Conservation (phyloP, 2,329 filamentous ascomycete species). For the Xylariomycetidae sp. region DNA sequence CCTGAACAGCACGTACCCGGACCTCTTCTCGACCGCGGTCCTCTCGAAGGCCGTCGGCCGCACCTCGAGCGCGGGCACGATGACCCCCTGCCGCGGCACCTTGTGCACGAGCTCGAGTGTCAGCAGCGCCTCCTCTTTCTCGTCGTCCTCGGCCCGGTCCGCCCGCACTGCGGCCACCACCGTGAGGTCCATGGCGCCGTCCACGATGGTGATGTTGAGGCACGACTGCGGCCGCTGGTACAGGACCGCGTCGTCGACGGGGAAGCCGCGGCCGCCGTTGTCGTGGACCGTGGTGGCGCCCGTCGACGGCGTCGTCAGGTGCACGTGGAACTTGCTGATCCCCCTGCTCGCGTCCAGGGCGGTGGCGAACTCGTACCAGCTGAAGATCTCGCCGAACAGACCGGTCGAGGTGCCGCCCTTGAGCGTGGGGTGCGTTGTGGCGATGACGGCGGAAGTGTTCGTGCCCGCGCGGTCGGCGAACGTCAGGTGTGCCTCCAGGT, state of each 20-base stretch:
- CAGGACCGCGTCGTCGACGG: slow-evolving; percentile 17
- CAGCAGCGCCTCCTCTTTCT: too few relatives aligned
- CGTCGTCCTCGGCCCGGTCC: background rate
- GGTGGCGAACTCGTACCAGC: slow-evolving; percentile 26
- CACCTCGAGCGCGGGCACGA: background rate
- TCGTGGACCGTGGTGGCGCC: slow-evolving; percentile 17
- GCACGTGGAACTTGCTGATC: slow-evolving; percentile 28
- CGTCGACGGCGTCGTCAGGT: slow-evolving; percentile 19
- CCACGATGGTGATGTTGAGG: background rate
- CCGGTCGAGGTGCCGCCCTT: slow-evolving; percentile 19
- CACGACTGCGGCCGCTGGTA: background rate
- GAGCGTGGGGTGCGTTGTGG: slow-evolving; percentile 4
- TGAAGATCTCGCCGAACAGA: slow-evolving; percentile 21
- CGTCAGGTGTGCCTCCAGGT: slow-evolving; percentile 17
- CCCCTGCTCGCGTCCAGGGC: slow-evolving; percentile 18
- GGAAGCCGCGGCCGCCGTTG: slow-evolving; percentile 25
- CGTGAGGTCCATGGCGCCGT: background rate
- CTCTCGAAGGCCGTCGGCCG: background rate
- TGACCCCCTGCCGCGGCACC: background rate
- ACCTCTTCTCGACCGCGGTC: background rate
- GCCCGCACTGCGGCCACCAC: background rate
- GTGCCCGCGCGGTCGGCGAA: slow-evolving; percentile 13
- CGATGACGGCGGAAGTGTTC: slow-evolving; percentile 6
- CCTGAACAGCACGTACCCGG: background rate
- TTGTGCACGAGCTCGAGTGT: background rate